A percentile compares a stretch with the other conserved stretches of the same genome.
Conservation (phyloP, 2,329 filamentous ascomycete species). For the Polychaeton citri region DNA sequence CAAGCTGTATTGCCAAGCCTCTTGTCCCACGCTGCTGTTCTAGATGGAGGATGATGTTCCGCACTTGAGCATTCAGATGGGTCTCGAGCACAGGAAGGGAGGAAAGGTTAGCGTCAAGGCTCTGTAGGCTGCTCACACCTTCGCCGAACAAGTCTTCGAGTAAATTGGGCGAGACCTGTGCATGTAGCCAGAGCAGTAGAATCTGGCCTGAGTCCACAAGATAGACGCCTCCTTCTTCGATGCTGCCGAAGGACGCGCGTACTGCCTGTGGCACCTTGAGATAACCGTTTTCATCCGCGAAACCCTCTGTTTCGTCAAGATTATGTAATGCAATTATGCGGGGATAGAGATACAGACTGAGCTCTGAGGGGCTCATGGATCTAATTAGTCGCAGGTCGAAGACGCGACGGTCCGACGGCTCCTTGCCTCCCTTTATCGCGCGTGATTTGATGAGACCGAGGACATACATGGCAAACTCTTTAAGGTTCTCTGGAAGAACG, state of each 20-base stretch:
- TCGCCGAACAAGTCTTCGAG: constrained; percentile 81
- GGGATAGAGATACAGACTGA: constrained; percentile 88
- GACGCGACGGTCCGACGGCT: constrained; percentile 78
- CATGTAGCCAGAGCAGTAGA: constrained; percentile 83
- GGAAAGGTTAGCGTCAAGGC: constrained; percentile 68
- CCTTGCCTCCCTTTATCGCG: constrained; percentile 82
- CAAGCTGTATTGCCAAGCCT: constrained; percentile 77
- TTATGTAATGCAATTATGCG: constrained; percentile 88
- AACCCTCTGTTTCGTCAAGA: constrained; percentile 74
- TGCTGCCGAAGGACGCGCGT: constrained; percentile 70
- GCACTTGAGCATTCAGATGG: constrained; percentile 84
- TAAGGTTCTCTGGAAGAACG: constrained; percentile 87
- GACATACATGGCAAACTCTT: constrained; percentile 95
- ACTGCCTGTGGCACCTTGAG: constrained; percentile 69
- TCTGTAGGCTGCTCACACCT: constrained; percentile 55
- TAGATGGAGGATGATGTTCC: constrained; percentile 84
- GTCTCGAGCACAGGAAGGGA: constrained; percentile 75
- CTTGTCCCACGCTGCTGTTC: constrained; percentile 71
- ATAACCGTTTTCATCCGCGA: constrained; percentile 83
- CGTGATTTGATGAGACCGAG: constrained; percentile 79
- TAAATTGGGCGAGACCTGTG: constrained; percentile 82
- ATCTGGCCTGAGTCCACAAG: constrained; percentile 91
- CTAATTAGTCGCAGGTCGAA: constrained; percentile 86
- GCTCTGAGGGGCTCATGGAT: constrained; percentile 71
- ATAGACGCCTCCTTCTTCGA: constrained; percentile 89